Percentiles rank a stretch among this genome's conserved stretches.
These are phyloP conservation scores for Exsudoporus frostii DNA, from an alignment of 768 basidiomycete genomes.

Conservation along the genomic window DNA sequence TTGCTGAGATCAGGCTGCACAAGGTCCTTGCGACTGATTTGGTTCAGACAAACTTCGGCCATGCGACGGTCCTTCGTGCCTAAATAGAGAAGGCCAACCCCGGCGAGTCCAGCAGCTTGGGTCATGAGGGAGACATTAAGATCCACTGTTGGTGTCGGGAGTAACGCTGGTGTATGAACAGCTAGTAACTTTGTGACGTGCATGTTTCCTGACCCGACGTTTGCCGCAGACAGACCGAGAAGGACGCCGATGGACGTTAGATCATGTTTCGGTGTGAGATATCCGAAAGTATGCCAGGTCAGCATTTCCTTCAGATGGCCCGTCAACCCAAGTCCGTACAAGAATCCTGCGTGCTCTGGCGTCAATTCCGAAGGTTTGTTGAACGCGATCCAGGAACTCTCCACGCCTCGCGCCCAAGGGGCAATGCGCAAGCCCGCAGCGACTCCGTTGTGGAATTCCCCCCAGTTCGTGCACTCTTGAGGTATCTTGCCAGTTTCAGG, in stretches of 20 bases:
- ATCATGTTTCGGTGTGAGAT: constrained; percentile 95
- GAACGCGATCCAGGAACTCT: constrained; percentile 95
- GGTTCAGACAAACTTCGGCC: constrained; percentile 87
- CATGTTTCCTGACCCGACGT: constrained; percentile 78
- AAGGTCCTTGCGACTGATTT: constrained; percentile 76
- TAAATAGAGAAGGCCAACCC: constrained; percentile 86
- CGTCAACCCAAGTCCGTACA: constrained; percentile 87
- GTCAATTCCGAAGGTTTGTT: constrained; percentile 90
- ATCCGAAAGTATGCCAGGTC: constrained; percentile 94
- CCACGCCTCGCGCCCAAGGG: constrained; percentile 68
- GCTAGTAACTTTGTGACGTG: constrained; percentile 90
- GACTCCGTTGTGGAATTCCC: constrained; percentile 98
- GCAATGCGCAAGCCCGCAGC: constrained; percentile 86
- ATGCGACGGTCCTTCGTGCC: constrained; percentile 85
- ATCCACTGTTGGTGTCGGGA: constrained; percentile 83
- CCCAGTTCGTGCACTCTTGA: constrained; percentile 78
- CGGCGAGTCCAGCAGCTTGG: constrained; percentile 84
- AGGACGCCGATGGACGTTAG: constrained; percentile 91
- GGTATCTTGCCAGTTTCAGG: constrained; percentile 74
- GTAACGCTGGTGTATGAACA: constrained; percentile 89
- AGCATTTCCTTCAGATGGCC: constrained; percentile 88
- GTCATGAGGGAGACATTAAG: constrained; percentile 88
- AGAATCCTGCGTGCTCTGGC: constrained; percentile 93
- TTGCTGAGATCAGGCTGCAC: constrained; percentile 80
- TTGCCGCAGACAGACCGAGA: constrained; percentile 89